These are phyloP conservation scores for Schrenkiella parvula DNA, from an alignment of 345 rosid genomes.

Conservation along the genomic window DNA sequence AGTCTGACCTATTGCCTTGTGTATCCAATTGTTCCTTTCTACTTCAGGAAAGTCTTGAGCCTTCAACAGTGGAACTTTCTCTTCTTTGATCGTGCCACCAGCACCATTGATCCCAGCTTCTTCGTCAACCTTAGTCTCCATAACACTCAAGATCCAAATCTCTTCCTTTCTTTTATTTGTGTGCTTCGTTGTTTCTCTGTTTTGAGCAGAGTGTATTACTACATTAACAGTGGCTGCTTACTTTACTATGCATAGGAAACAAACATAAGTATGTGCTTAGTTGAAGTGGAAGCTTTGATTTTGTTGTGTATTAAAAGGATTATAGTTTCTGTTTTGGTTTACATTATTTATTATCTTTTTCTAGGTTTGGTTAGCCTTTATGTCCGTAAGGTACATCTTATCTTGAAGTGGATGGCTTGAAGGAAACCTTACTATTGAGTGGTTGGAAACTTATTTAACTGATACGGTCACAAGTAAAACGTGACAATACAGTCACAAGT, in stretches of 20 bases:
- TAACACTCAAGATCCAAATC: slow-evolving; percentile 1
- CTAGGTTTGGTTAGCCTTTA: neutral
- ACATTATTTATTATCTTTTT: neutral
- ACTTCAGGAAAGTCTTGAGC: slow-evolving; percentile 31
- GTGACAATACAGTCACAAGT: neutral
- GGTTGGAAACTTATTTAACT: neutral
- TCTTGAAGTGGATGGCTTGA: neutral
- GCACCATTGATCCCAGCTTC: slow-evolving; percentile 13
- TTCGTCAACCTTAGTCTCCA: slow-evolving; percentile 29
- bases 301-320: neutral
- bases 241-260: neutral
- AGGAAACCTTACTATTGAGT: neutral
- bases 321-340: neutral
- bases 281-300: slow-evolving; percentile 12
- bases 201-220: neutral
- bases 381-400: neutral
- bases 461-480: neutral
- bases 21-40: slow-evolving; percentile 46
- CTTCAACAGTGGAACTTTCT: slow-evolving; percentile 15
- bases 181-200: slow-evolving; percentile 11
- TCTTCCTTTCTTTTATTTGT: neutral
- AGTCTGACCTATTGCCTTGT: slow-evolving; percentile 70
- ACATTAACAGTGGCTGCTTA: slow-evolving; percentile 6
- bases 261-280: slow-evolving; percentile 9
- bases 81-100: neutral